Evolutionary conservation across 176 grass and related monocot genomes (phyloP), one percentile per base, ranked within the genome.

Genomic region (Elymus sibiricus): DNA sequence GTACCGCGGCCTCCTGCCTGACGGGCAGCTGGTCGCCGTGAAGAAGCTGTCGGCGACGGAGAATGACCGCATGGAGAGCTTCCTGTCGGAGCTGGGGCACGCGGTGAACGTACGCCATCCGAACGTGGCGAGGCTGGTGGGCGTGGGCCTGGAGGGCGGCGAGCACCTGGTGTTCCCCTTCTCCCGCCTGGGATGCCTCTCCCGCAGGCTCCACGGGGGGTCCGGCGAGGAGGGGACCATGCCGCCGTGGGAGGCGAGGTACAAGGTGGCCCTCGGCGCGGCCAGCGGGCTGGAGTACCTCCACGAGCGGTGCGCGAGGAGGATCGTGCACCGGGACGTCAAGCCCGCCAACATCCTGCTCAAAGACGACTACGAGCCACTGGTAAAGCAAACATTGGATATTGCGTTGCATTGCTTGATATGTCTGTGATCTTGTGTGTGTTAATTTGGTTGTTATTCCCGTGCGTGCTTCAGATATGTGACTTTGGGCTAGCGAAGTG

Each of bases 401-500:
- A 9, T 39, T 39, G 38, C 7, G 38, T 38, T 38, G 37, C 37
- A 38, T 38, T 38, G 37, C 37, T 4, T 38, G 37, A 38, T 38
- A 38, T 38, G 37, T 38, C 6, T 38, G 37, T 9, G 38, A 39
- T 39, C 38, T 39, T 47, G 44, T 53, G 51, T 55, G 51, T 55
- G 17, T 55, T 55, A 10, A 6, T 81, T 49, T 56, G 17, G 1
- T 1, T 67, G 9, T 74, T 31, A 22, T 49, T 38, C 17, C 56
- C 27, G 29, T 62, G 32, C 22, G 29, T 62, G 21, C 39, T 76
- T 71, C 83, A 94, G 95, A 98, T 95, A 71, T 92, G 93, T 63
- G 96, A 98, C 79, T 98, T 98, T 43, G 96, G 96, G 14, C 86
- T 98, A 19, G 96, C 96, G 0, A 86, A 89, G 70, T 94, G 96